These are phyloP conservation scores for Tulasnella sp. DNA, from an alignment of 768 basidiomycete genomes.

Conservation along the genomic window DNA sequence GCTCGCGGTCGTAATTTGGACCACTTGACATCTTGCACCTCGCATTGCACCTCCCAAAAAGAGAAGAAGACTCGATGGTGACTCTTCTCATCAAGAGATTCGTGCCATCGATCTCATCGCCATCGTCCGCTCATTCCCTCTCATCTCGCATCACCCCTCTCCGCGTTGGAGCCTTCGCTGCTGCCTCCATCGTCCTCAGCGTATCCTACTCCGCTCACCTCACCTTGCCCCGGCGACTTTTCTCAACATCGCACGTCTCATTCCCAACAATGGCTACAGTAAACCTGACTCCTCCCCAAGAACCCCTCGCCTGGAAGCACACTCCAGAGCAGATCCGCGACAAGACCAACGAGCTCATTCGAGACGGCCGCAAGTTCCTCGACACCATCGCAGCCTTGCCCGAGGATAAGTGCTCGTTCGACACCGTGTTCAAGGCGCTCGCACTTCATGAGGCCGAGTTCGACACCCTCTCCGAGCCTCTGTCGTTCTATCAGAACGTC, in stretches of 20 bases:
- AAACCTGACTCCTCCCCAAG: constrained; percentile 46
- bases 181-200: constrained; percentile 14
- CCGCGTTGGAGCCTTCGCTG: constrained; percentile 15
- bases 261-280: constrained; percentile 10
- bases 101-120: constrained; percentile 6
- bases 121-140: constrained; percentile 12
- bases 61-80: background rate
- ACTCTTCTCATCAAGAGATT: constrained; percentile 1
- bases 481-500: constrained; percentile 77
- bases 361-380: constrained; percentile 44
- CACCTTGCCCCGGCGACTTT: background rate
- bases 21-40: background rate
- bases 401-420: constrained; percentile 52
- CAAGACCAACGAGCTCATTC: constrained; percentile 53
- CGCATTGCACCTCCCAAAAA: background rate
- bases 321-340: constrained; percentile 50
- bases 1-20: constrained; percentile 3
- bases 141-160: constrained; percentile 9
- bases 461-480: constrained; percentile 47
- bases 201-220: constrained; percentile 10
- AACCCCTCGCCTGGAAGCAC: constrained; percentile 59
- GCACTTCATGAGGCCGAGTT: constrained; percentile 51
- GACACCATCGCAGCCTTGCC: constrained; percentile 56
- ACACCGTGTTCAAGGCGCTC: constrained; percentile 51
- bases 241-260: constrained; percentile 1